Evolutionary conservation across 2,329 filamentous ascomycete species (phyloP).

Genomic region (Penicillium aurantiogriseum): DNA sequence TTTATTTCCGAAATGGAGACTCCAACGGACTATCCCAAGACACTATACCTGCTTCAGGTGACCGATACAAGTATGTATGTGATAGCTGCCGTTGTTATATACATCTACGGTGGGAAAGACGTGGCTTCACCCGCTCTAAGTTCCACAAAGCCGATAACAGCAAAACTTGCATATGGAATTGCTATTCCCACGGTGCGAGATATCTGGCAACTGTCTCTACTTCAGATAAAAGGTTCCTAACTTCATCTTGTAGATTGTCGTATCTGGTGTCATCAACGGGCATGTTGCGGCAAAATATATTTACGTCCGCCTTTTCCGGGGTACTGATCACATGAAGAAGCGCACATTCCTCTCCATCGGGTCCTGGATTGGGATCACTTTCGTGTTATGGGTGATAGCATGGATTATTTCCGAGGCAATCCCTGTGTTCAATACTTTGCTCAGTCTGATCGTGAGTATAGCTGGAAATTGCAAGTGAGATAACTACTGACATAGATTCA

Average conservation of each 20-base stretch:
- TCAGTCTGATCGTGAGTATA: slow-evolving; percentile 54
- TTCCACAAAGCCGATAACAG: slow-evolving; percentile 54
- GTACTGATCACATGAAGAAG: slow-evolving; percentile 53
- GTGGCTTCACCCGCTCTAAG: slow-evolving; percentile 66
- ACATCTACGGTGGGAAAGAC: slow-evolving; percentile 60
- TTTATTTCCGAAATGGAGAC: slow-evolving; percentile 64
- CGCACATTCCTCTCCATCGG: slow-evolving; percentile 49
- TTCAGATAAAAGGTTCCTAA: background rate
- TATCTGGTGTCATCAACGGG: slow-evolving; percentile 67
- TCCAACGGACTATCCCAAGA: slow-evolving; percentile 59
- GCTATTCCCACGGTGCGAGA: slow-evolving; percentile 58
- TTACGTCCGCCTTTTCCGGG: slow-evolving; percentile 62
- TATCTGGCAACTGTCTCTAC: background rate
- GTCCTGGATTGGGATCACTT: slow-evolving; percentile 58
- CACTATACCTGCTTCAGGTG: slow-evolving; percentile 59
- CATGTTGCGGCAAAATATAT: slow-evolving; percentile 65
- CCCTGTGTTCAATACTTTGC: slow-evolving; percentile 64
- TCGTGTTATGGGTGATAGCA: slow-evolving; percentile 56
- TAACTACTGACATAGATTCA: slow-evolving; percentile 16
- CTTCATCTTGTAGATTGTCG: slow-evolving; percentile 50
- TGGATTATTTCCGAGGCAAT: slow-evolving; percentile 68
- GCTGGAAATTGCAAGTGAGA: background rate
- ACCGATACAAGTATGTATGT: slow-evolving; percentile 61
- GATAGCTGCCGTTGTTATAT: slow-evolving; percentile 64
- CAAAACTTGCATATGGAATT: slow-evolving; percentile 65